Evolutionary conservation across 2,329 filamentous ascomycete genomes (phyloP).

Genomic region (Periconia macrospinosa): DNA sequence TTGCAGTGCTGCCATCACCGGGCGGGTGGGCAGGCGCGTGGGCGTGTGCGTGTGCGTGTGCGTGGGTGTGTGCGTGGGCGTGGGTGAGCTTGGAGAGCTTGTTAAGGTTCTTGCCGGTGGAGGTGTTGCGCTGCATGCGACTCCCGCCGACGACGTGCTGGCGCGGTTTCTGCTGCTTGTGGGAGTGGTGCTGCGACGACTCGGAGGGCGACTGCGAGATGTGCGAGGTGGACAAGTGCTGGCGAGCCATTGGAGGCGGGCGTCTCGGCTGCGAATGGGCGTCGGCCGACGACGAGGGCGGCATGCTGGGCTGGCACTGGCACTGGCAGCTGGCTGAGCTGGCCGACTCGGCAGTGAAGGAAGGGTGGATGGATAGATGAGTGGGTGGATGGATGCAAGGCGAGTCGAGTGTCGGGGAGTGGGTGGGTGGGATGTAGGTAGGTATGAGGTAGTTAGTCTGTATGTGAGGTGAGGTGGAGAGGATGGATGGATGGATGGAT

Average conservation of each 20-base stretch:
- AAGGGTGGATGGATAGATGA: too few relatives aligned
- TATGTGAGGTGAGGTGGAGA: too few relatives aligned
- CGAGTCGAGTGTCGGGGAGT: too few relatives aligned
- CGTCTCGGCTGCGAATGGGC: conserved; percentile 40
- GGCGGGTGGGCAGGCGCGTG: too few relatives aligned
- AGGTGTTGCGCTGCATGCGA: conserved; percentile 44
- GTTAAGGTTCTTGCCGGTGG: conserved; percentile 47
- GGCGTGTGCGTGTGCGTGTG: not conserved
- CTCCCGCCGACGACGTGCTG: conserved; percentile 45
- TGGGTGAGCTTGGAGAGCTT: conserved; percentile 42
- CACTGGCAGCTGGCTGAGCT: too few relatives aligned
- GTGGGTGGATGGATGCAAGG: too few relatives aligned
- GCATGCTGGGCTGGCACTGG: too few relatives aligned
- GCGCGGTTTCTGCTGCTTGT: conserved; percentile 37
- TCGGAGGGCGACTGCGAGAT: conserved; percentile 44
- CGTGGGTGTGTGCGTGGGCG: conserved; percentile 12
- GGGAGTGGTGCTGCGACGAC: conserved; percentile 12
- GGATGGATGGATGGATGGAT: too few relatives aligned
- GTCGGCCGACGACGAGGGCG: conserved; percentile 36
- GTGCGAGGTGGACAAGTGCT: conserved; percentile 41
- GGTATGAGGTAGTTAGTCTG: too few relatives aligned
- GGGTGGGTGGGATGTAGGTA: too few relatives aligned
- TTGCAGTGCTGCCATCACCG: conserved; percentile 29
- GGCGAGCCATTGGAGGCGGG: conserved; percentile 36
- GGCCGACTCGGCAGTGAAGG: too few relatives aligned